These are phyloP conservation scores for Chionographis japonica DNA, from an alignment of 106 monocot species.

Conservation along the genomic window DNA sequence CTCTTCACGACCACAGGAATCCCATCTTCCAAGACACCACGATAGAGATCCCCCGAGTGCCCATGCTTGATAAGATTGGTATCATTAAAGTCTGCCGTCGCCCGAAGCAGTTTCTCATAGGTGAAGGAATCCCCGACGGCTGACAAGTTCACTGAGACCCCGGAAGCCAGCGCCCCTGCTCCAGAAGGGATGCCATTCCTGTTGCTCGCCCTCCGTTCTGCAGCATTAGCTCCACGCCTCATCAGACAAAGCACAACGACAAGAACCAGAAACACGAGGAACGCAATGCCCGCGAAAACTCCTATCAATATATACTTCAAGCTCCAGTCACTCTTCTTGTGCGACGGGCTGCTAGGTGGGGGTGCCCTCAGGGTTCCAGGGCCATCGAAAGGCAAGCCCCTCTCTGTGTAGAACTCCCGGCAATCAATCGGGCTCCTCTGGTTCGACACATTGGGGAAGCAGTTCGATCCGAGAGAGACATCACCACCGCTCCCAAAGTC, in stretches of 20 bases:
- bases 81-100: conserved; percentile 55
- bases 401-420: conserved; percentile 40
- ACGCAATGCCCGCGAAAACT: conserved; percentile 40
- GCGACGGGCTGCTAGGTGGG: conserved; percentile 12
- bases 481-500: conserved; percentile 2
- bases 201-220: conserved; percentile 10
- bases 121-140: conserved; percentile 68
- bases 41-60: conserved; percentile 76
- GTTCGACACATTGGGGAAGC: conserved; percentile 34
- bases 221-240: conserved; percentile 14
- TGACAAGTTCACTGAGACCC: conserved; percentile 28
- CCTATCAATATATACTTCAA: conserved; percentile 56
- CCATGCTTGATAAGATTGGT: conserved; percentile 74
- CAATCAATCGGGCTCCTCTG: conserved; percentile 55
- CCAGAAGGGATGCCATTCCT: conserved; percentile 4
- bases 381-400: conserved; percentile 47
- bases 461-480: conserved; percentile 40
- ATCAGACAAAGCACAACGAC: conserved; percentile 30
- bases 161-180: conserved; percentile 14
- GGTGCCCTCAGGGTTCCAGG: not conserved
- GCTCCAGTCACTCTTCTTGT: conserved; percentile 22
- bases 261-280: conserved; percentile 26
- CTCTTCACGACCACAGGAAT: conserved; percentile 65
- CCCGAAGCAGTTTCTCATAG: conserved; percentile 48
- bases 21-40: conserved; percentile 54